Evolutionary conservation across 176 grass and related monocot genomes (phyloP).

Genomic region (Dendrocalamus sinicus): DNA sequence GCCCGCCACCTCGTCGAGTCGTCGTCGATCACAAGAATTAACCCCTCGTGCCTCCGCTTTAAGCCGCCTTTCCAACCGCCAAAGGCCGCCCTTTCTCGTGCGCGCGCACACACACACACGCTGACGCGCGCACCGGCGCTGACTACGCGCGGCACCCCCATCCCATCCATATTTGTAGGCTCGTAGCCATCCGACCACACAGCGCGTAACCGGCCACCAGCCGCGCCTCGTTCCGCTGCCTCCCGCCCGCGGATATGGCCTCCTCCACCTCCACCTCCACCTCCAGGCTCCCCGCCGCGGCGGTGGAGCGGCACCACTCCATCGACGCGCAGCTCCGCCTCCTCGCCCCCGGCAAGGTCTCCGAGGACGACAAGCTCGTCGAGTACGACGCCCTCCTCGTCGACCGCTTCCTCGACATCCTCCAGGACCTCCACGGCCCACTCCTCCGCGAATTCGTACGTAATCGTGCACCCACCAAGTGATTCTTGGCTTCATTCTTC

Average conservation of each 20-base stretch:
- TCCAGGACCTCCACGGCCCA: constrained; percentile 64
- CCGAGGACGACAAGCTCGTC: constrained; percentile 74
- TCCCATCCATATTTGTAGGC: constrained; percentile 6
- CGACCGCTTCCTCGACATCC: constrained; percentile 76
- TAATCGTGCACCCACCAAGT: not conserved
- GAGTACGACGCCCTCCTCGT: constrained; percentile 72
- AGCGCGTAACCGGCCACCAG: not conserved
- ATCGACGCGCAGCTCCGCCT: constrained; percentile 72
- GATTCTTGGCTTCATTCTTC: not conserved
- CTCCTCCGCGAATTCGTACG: constrained; percentile 61
- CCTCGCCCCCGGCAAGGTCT: constrained; percentile 64
- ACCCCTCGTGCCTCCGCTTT: no score
- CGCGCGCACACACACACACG: not conserved
- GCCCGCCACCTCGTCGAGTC: no score
- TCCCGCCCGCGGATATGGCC: constrained; percentile 21
- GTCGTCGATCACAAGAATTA: no score
- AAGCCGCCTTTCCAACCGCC: constrained; percentile 21
- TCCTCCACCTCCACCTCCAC: not conserved
- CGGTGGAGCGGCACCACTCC: constrained; percentile 55
- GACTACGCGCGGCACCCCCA: not conserved
- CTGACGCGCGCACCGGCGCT: not conserved
- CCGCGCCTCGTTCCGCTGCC: not conserved
- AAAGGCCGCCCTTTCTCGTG: constrained; percentile 29
- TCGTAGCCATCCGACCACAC: constrained; percentile 24
- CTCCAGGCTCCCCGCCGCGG: not conserved